Evolutionary conservation across 495 filamentous ascomycete genomes (phyloP), one percentile per base, ranked within the genome.

Genomic region (Sporormia fimetaria): DNA sequence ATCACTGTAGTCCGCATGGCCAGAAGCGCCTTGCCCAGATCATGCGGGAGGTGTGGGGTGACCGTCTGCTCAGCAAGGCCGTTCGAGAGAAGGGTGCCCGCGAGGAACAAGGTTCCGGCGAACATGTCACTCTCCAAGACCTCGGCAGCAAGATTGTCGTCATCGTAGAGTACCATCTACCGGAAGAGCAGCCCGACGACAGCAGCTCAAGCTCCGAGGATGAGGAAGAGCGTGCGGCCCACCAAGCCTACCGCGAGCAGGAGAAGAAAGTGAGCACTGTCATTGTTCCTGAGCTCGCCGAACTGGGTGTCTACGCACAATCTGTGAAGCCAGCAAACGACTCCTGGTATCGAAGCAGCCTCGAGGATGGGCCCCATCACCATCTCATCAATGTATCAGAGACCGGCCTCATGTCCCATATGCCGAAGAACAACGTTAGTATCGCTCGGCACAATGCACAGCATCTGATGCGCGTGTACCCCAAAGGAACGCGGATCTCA

Each of bases 351-450:
- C 57, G 63, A 10, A 42, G 24, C 1, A 44, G 44, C 1, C 49
- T 70, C 3, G 47, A 51, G 10, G 64, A 69, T 34, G 64, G 59
- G 0, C 71, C 71, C 4, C 68, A 67, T 36, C 65, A 72, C 53
- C 71, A 73, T 37, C 57, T 75, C 27, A 71, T 75, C 62, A 75
- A 75, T 47, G 61, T 75, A 0, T 73, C 69, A 5, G 71, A 75
- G 44, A 56, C 58, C 0, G 68, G 69, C 0, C 49, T 75, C 3
- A 55, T 58, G 6, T 37, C 56, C 11, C 57, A 66, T 16, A 44
- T 70, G 37, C 55, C 58, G 0, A 40, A 36, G 0, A 31, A 62
- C 28, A 59, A 45, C 9, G 51, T 52, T 10, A 55, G 55, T n/a
- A 70, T 75, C 27, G 54, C 64, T 2, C 46, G 48, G 0, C 69